These are phyloP conservation scores for Candida ulmi DNA, from an alignment of 805 yeast genomes.

Conservation along the genomic window DNA sequence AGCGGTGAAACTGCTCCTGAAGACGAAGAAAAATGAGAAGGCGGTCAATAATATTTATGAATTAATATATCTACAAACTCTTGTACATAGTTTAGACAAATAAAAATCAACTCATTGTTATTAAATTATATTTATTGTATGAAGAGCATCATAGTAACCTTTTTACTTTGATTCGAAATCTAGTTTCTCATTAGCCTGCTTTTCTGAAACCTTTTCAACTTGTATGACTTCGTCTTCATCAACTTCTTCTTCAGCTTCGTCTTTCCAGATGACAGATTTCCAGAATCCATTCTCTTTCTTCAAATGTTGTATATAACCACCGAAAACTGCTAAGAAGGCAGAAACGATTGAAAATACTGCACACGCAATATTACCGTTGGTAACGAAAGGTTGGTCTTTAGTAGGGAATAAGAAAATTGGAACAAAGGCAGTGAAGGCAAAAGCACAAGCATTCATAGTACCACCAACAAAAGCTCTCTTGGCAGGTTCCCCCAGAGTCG, in stretches of 20 bases:
- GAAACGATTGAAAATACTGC: conserved; percentile 1
- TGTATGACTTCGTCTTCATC: background rate
- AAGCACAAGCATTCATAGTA: conserved; percentile 9
- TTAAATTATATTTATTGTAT: no score
- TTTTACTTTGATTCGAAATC: background rate
- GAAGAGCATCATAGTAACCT: no score
- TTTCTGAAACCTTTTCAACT: background rate
- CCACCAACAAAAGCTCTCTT: conserved; percentile 11
- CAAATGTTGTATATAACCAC: background rate
- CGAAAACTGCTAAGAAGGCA: conserved; percentile 4
- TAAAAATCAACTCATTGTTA: no score
- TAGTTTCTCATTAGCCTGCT: conserved; percentile 5
- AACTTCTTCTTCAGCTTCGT: background rate
- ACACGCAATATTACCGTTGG: conserved; percentile 8
- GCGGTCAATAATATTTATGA: no score
- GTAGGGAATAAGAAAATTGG: conserved; percentile 6
- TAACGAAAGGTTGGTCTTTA: conserved; percentile 6
- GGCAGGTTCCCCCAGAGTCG: conserved; percentile 7
- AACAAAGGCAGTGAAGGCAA: conserved; percentile 7
- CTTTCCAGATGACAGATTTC: background rate
- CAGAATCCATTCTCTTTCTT: conserved; percentile 2
- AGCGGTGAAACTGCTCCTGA: conserved; percentile 9
- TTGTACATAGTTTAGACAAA: no score
- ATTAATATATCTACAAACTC: no score
- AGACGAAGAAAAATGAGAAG: conserved; percentile 1